Base-by-base conservation (phyloP, 106 monocot genomes). In the Dendrobium catenatum region DNA sequence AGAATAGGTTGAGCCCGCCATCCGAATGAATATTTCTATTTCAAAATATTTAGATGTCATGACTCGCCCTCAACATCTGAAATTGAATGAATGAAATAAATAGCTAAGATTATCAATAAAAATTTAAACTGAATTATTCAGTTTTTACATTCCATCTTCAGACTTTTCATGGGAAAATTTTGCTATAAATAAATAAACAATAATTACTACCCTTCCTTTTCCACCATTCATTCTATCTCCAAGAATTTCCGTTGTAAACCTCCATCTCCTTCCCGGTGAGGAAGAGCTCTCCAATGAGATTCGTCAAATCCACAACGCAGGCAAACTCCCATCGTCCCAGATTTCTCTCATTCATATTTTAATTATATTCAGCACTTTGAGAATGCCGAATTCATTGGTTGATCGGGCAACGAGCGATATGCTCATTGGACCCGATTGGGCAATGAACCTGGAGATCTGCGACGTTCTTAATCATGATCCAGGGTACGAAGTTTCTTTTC, bases 391-490 rank as follows among this genome's bases (percentile, higher is more conserved):
- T 42, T 70, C 79, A 56, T 58, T 83, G 79, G 83, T 72, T 55
- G 83, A 79, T 83, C 83, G 83, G 26, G 83, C 83, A 68, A 83
- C 83, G 29, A 83, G 56, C 27, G 83, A 83, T 31, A 31, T 79
- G 33, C 77, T 83, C 68, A 83, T 83, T 18, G 83, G 83, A 11
- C 79, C 83, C 46, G 83, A 83, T 74, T 83, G 83, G 83, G 79
- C 83, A 0, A 42, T 83, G 83, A 83, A 83, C 79, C 72, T 83
- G 7, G 83, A 83, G 46, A 83, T 83, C 72, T 83, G 83, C 73
- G 83, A 73, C 24, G 59, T 78, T 42, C 83, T 83, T 42, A 83
- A 83, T 74, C 78, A 72, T 24, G 70, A 83, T 58, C 83, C 79
- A 2, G 83, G 73, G 83, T 83, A 73, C 26, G 42, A 55, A 72